Evolutionary conservation across 257 asterid species (phyloP).

Genomic region (Solanum raphanifolium): DNA sequence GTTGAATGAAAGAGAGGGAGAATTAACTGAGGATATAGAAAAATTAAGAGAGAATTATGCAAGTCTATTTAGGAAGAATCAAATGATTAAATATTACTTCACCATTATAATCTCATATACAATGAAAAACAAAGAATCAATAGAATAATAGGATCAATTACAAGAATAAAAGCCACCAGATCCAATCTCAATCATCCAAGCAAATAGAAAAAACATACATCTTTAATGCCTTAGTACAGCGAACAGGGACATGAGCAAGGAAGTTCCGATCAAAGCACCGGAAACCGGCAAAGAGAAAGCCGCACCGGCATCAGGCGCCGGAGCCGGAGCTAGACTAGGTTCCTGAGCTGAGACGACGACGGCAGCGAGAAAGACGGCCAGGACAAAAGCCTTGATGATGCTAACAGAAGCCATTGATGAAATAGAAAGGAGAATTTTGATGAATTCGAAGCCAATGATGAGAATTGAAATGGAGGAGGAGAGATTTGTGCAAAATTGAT

Average conservation of each 20-base stretch:
- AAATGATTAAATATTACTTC: background rate
- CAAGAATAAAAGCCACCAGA: background rate
- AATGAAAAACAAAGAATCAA: background rate
- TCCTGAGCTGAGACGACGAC: constrained; percentile 33
- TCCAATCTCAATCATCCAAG: background rate
- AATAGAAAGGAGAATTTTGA: background rate
- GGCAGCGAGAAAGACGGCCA: constrained; percentile 16
- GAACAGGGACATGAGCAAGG: background rate
- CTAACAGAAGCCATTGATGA: constrained; percentile 37
- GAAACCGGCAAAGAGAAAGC: background rate
- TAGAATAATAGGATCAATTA: background rate
- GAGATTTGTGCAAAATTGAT: background rate
- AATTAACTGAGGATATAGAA: too few relatives aligned
- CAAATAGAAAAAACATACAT: background rate
- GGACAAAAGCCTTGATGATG: constrained; percentile 14
- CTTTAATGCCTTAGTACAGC: background rate
- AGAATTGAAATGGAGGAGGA: background rate
- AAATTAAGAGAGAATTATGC: too few relatives aligned
- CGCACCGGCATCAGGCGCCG: background rate
- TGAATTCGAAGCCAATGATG: background rate
- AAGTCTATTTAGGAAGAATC: too few relatives aligned
- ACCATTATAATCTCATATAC: background rate
- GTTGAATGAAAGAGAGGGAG: too few relatives aligned
- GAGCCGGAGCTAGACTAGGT: constrained; percentile 8
- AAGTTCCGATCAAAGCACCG: background rate